Conservation (phyloP, 345 rosid genomes). For the Viola odorata region DNA sequence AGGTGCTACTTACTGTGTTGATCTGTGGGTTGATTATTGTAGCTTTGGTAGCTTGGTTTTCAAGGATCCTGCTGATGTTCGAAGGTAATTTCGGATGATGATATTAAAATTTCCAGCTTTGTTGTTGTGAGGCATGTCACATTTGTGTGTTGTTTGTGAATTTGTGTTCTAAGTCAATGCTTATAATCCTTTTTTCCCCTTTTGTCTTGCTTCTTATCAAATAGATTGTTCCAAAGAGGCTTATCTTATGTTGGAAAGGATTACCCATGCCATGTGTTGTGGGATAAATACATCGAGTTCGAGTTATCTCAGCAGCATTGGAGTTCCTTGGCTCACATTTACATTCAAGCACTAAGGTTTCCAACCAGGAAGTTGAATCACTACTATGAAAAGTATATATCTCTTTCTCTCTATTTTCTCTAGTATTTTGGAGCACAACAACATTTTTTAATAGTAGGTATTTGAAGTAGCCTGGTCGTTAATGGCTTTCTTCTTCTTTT, state of each 20-base stretch:
- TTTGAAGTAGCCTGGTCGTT: too few relatives aligned
- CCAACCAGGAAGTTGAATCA: conserved; percentile 63
- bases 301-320: conserved; percentile 56
- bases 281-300: conserved; percentile 78
- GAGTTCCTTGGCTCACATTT: conserved; percentile 61
- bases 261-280: conserved; percentile 56
- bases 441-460: too few relatives aligned
- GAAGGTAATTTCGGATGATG: conserved; percentile 44
- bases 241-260: conserved; percentile 83
- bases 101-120: too few relatives aligned
- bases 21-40: conserved; percentile 76
- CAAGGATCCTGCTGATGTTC: conserved; percentile 64
- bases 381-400: conserved; percentile 62
- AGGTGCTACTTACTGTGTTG: conserved; percentile 65
- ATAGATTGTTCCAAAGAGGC: conserved; percentile 72
- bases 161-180: too few relatives aligned
- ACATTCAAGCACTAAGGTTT: conserved; percentile 58
- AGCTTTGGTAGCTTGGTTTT: conserved; percentile 45
- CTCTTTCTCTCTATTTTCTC: conserved; percentile 43
- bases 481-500: too few relatives aligned
- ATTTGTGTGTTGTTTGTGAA: too few relatives aligned
- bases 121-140: too few relatives aligned
- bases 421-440: neutral
- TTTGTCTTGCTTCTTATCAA: conserved; percentile 7
- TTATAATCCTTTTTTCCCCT: neutral